Evolutionary conservation across 352 stramenopile genomes (phyloP), one percentile per base, ranked within the genome.

Genomic region (Globisporangium sylvaticum): DNA sequence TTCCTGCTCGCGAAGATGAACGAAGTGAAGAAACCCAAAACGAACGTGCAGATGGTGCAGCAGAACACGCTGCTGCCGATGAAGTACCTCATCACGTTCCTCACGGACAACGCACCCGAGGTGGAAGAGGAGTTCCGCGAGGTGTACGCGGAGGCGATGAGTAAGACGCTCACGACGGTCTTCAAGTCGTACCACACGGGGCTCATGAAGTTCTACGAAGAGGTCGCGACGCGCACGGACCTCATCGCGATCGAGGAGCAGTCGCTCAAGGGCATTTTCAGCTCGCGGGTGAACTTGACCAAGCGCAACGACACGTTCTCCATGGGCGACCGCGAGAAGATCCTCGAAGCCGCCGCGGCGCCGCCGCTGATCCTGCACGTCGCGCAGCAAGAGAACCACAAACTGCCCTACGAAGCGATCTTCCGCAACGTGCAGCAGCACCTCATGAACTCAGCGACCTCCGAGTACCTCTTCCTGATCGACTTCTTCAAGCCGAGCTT

Each of bases 11-110:
- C 88, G 64, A 88, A 95, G 69, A 96, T 98, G 73, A 88, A 88
- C 61, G 89, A 96, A 62, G 81, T 99, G n/a, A 92, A 96, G 73
- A 96, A 96, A 66, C 92, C 96, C 39, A 98, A 99, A 79, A 99
- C 97, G 1, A 99, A 99, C 79, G 91, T 99, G 61, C 94, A 98
- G 68, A 99, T 99, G 83, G 88, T 99, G 64, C 97, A 99, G 81
- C 94, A 98, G 61, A 97, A 98, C 77, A 92, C 91, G 46, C 81
- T 99, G 59, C 80, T 99, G 57, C 96, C 97, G 56, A 98, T 98
- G 85, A 95, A 97, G 61, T 95, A 97, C 65, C 74, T 99, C 29
- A 84, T 98, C 58, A 88, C 93, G 34, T 99, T 99, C 72, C 80
- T 99, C 31, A 72, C 84, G 18, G 81, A 97, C 53, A 96, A 98